A percentile compares a stretch with the other conserved stretches of the same genome.
Evolutionary conservation across 1,284 basidiomycete species (phyloP).

Genomic region (Bondarzewia mesenterica): DNA sequence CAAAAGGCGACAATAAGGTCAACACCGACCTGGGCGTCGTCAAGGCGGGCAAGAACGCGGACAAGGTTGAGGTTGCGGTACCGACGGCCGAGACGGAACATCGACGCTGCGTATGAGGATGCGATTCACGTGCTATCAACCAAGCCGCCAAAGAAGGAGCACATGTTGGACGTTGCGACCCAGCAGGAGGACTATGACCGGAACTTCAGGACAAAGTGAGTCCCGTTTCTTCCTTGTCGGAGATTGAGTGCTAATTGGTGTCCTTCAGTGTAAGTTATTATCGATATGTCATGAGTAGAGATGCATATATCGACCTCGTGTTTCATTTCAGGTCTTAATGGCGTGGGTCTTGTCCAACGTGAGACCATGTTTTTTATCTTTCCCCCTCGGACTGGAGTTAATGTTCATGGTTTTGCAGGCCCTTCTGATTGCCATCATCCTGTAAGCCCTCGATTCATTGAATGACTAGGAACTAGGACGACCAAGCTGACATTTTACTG

Average conservation of each 20-base stretch:
- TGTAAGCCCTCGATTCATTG: not conserved
- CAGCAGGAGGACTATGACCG: constrained; percentile 77
- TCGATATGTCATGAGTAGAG: too few relatives aligned
- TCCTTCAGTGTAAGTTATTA: not conserved
- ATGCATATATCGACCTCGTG: too few relatives aligned
- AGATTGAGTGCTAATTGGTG: not conserved
- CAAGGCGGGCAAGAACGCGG: constrained; percentile 71
- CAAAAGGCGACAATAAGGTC: constrained; percentile 69
- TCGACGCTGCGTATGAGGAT: constrained; percentile 75
- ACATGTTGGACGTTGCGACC: constrained; percentile 37
- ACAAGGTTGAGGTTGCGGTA: constrained; percentile 82
- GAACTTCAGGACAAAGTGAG: constrained; percentile 4
- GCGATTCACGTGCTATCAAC: constrained; percentile 75
- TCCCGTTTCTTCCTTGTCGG: not conserved
- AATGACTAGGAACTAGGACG: too few relatives aligned
- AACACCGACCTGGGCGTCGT: constrained; percentile 78
- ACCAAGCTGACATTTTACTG: constrained; percentile 41
- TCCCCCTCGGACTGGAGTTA: not conserved
- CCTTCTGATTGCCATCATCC: constrained; percentile 4
- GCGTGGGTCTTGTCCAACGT: constrained; percentile 83
- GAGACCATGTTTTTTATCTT: constrained; percentile 10
- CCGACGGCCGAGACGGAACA: constrained; percentile 81
- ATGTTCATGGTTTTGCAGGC: not conserved
- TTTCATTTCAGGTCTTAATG: constrained; percentile 45
- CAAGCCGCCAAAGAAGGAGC: constrained; percentile 43